Base-by-base conservation (phyloP, 2,329 filamentous ascomycete genomes). In the Aspergillus pseudoglaucus region DNA sequence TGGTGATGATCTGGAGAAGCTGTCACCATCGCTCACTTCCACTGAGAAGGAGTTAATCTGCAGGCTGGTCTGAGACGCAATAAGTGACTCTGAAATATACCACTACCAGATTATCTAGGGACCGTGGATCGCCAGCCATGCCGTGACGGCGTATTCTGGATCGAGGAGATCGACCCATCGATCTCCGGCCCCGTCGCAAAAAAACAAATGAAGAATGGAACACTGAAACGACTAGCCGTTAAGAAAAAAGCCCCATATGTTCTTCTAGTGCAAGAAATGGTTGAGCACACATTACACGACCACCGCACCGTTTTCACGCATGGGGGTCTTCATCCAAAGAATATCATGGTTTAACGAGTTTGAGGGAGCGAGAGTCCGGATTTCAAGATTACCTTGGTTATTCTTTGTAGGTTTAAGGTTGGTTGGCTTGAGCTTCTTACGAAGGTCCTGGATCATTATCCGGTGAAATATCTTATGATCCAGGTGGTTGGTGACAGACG, bases 181-280 rank as follows among this genome's bases (percentile, higher is more conserved):
- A 55, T 53, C 45, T 56, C 52, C 27, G 54, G 53, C 23, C 49
- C 50, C 17, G 52, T 56, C 42, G 47, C 48, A 22, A 41, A 48
- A 32, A 42, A 58, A 30, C 38, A 53, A 15, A 45, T 51, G 33
- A 51, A 57, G 44, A 57, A 37, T 37, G 33, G 23, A 39, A 48
- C 52, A 44, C 20, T 48, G 1, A n/a, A 43, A 8, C 49, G 18
- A 32, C 45, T 53, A 23, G 33, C 44, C 46, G 47, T 42, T 49
- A 18, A 15, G 48, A 57, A 18, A 52, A 47, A 37, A n/a, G 48
- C 20, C 10, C 49, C 52, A 27, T 57, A 55, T 27, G 49, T 55
- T 32, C 53, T 42, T 2, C 37, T 54, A 25, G 25, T 54, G 47
- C 25, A 18, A 44, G 43, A 40, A 45, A 48, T 53, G 44, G 33